Evolutionary conservation across 2,329 filamentous ascomycete genomes (phyloP), one percentile per base, ranked within the genome.

Genomic region (Fusarium chuoi): DNA sequence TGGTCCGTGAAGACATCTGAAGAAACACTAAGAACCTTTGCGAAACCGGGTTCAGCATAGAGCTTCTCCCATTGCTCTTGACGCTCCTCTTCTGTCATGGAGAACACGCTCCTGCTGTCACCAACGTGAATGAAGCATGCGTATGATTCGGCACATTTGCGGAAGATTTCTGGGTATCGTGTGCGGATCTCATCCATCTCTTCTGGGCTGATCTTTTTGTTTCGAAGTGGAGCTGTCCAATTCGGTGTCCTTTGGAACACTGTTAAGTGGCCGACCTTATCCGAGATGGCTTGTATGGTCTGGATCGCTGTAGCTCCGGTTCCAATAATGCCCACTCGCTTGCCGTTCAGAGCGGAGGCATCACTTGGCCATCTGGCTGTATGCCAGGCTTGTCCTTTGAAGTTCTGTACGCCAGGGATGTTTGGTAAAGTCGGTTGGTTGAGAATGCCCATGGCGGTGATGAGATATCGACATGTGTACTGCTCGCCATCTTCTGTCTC

Each of bases 191-290:
- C 58, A 1, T 68, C 20, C 74, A 76, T 76, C 46, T 76, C 74
- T 6, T 71, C 63, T 2, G 60, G 62, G 5, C 36, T 68, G 15
- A 76, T 76, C 22, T 75, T 71, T 6, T 33, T 42, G n/a, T 76
- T 75, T 35, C 70, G 77, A 8, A 76, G 82, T 71, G 58, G 73
- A 2, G 74, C 49, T 9, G 73, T 65, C 56, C 65, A 77, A 28
- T 77, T 77, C 4, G 74, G 74, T 4, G 69, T 74, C 11, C 74
- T 57, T 49, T 77, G 74, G 15, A 77, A 77, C 4, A 77, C 64
- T 3, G 74, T 62, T 2, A 76, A 36, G 11, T 74, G 64, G 2
- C 62, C 58, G 7, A 69, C 74, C 14, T 62, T 58, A 14, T 65
- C 69, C 0, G 69, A 74, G 20, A 76, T 63, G 10, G 75, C 74